Conservation (phyloP, 2,329 filamentous ascomycete genomes). For the Aureobasidium mangrovei region DNA sequence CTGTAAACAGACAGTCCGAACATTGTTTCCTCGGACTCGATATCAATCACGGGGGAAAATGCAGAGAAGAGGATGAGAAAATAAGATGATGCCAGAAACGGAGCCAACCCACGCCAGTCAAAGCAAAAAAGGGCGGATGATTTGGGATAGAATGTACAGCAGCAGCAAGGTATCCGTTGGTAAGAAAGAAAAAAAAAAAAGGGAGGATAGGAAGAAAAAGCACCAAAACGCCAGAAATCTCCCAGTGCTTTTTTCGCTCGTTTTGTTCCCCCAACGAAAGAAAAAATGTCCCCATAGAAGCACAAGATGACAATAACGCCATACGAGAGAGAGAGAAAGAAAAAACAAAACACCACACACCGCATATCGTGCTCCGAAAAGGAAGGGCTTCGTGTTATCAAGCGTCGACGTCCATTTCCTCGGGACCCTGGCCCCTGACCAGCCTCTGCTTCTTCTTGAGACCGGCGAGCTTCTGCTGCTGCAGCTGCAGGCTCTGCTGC, state of each 20-base stretch:
- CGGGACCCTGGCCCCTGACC: conserved; percentile 35
- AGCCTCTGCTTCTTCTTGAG: conserved; percentile 36
- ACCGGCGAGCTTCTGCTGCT: conserved; percentile 29
- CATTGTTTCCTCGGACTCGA: not conserved
- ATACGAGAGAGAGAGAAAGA: not conserved
- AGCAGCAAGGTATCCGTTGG: not conserved
- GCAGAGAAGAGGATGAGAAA: too few relatives aligned
- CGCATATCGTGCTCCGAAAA: not conserved
- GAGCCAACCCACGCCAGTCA: too few relatives aligned
- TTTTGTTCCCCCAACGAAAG: too few relatives aligned
- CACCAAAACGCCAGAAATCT: not conserved
- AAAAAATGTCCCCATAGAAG: too few relatives aligned
- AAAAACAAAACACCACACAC: not conserved
- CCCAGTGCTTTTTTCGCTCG: not conserved
- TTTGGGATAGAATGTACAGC: too few relatives aligned
- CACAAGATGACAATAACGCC: too few relatives aligned
- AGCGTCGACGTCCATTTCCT: conserved; percentile 34
- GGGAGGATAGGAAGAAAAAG: not conserved
- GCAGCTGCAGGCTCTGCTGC: conserved; percentile 26
- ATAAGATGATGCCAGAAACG: too few relatives aligned
- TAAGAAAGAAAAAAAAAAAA: not conserved
- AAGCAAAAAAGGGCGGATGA: too few relatives aligned
- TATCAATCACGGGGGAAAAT: too few relatives aligned
- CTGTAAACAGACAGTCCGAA: too few relatives aligned
- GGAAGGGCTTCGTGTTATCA: conserved; percentile 15